Evolutionary conservation across 495 filamentous ascomycete species (phyloP), one percentile per base, ranked within the genome.

Genomic region (Penicillium soppii): DNA sequence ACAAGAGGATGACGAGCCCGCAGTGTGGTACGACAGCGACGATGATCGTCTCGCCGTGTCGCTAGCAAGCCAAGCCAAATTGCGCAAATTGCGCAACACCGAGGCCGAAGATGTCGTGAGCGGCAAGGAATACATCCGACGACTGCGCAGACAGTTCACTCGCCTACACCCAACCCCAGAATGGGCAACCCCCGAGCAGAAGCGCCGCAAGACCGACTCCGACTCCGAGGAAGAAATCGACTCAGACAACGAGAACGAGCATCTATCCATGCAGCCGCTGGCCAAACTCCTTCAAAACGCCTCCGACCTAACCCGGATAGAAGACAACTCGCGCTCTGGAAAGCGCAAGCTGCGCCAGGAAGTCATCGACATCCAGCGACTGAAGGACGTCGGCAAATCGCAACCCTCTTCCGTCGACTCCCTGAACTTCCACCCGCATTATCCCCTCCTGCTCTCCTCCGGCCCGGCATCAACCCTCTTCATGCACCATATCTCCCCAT

Each of bases 11-110:
- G 58, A 66, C 1, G 66, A 61, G 19, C 68, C 77, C 50, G 47
- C 88, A 9, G 86, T 89, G 12, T 98, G 94, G 94, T 82, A 90
- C 56, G 94, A 98, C 70, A 96, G 91, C 68, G 94, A 97, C 58
- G 94, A 98, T 59, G 94, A 98, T 62, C 82, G 86, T 32, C 72
- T 96, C 43, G 81, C 82, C 16, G 76, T 98, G 39, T 96, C 92
- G 3, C 79, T 98, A 10, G 87, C 87, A 8, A 77, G 83, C 33
- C 82, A 85, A 35, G 77, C 79, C 16, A 80, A 85, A 39, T 69
- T 95, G 59, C 79, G 92, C 39, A 97, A 97, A 65, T 74, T 97
- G 40, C 82, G 94, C 30, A 70, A 81, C 7, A 79, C 82, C 15
- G 92, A 95, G 57, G 78, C 76, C 12, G 94, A 98, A 58, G 95